A percentile compares a stretch with the other conserved stretches of the same genome.
Evolutionary conservation across 495 filamentous ascomycete genomes (phyloP).

Genomic region (Paragyromitra xinjiangensis): DNA sequence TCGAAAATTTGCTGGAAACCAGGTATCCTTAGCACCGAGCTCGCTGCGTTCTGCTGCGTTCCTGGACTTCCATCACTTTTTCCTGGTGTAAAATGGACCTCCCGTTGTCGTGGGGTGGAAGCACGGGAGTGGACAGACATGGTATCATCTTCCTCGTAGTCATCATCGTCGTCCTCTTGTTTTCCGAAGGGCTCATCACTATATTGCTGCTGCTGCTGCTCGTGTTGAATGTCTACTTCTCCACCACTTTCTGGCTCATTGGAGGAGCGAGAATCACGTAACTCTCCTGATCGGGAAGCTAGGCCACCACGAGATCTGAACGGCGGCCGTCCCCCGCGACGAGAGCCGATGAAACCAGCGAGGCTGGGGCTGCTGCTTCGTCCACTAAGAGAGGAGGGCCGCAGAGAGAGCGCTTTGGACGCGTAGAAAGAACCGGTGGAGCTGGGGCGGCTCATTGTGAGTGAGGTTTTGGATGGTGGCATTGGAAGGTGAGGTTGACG

Average conservation of each 20-base stretch:
- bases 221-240: slow-evolving; percentile 27
- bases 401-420: slow-evolving; percentile 41
- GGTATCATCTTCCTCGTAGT: slow-evolving; percentile 25
- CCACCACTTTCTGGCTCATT: slow-evolving; percentile 39
- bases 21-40: slow-evolving; percentile 23
- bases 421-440: slow-evolving; percentile 38
- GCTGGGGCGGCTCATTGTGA: slow-evolving; percentile 40
- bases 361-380: slow-evolving; percentile 36
- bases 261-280: slow-evolving; percentile 31
- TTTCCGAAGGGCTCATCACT: slow-evolving; percentile 13
- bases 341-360: slow-evolving; percentile 36
- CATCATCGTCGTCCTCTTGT: slow-evolving; percentile 29
- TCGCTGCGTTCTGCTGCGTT: slow-evolving; percentile 13
- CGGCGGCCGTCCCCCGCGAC: slow-evolving; percentile 16
- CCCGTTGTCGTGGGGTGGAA: slow-evolving; percentile 42
- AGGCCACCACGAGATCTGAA: slow-evolving; percentile 32
- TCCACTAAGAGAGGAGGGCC: slow-evolving; percentile 26
- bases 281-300: slow-evolving; percentile 23
- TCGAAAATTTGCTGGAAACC: slow-evolving; percentile 51
- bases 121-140: slow-evolving; percentile 32
- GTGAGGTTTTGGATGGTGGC: background rate
- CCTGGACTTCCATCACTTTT: slow-evolving; percentile 2
- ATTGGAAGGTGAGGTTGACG: slow-evolving; percentile 9
- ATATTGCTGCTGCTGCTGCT: slow-evolving; percentile 38
- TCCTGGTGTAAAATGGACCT: slow-evolving; percentile 25